These are phyloP conservation scores for Williopsis jadinii DNA, from an alignment of 1,139 yeast genomes.

Conservation along the genomic window DNA sequence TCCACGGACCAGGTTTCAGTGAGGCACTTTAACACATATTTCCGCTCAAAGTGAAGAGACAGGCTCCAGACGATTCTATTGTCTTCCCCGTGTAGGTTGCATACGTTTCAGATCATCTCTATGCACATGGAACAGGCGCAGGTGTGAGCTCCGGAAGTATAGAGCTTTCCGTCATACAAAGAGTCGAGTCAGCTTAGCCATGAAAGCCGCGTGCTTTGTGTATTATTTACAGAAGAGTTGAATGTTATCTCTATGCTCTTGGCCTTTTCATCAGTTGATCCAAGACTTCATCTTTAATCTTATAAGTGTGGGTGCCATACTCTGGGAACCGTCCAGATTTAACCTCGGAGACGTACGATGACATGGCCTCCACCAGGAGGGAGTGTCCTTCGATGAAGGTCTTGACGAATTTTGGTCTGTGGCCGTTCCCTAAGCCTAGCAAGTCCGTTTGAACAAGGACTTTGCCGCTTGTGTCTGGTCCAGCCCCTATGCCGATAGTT, in stretches of 20 bases:
- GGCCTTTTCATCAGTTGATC: constrained; percentile 31
- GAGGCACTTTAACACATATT: too few relatives aligned
- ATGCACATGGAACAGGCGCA: too few relatives aligned
- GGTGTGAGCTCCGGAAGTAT: too few relatives aligned
- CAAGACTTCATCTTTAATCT: constrained; percentile 60
- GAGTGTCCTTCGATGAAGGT: constrained; percentile 50
- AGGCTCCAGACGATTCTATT: too few relatives aligned
- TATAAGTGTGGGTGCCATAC: constrained; percentile 57
- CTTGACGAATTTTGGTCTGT: constrained; percentile 71
- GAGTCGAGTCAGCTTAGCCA: too few relatives aligned
- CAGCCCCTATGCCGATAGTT: constrained; percentile 96
- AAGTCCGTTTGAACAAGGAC: constrained; percentile 83
- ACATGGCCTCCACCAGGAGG: constrained; percentile 45
- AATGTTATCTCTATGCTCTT: not conserved
- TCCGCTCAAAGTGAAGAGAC: too few relatives aligned
- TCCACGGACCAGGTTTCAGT: too few relatives aligned
- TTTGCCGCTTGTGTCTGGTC: constrained; percentile 78
- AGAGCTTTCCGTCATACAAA: too few relatives aligned
- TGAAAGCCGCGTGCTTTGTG: too few relatives aligned
- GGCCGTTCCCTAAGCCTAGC: constrained; percentile 64
- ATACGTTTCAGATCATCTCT: too few relatives aligned
- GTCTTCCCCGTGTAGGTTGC: too few relatives aligned
- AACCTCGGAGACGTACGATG: constrained; percentile 54
- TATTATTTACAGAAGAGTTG: too few relatives aligned
- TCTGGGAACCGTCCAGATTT: constrained; percentile 50